Base-by-base conservation (phyloP, 495 filamentous ascomycete species). In the Xylaria acuta region DNA sequence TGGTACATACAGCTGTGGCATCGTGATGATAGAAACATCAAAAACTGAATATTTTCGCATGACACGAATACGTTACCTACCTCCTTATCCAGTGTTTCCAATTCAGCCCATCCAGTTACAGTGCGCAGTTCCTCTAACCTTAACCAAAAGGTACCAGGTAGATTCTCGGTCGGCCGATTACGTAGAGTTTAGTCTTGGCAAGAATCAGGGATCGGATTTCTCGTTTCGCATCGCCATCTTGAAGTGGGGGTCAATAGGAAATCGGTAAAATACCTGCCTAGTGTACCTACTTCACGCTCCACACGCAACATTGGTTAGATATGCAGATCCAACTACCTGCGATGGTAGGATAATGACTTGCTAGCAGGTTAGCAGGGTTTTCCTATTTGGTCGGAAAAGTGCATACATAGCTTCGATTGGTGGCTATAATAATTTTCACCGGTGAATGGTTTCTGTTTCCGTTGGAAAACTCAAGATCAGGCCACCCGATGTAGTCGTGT, bases 161-260 rank as follows among this genome's bases (percentile, higher is more conserved):
- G n/a, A n/a, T n/a, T n/a, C n/a, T n/a, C n/a, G 12, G 1, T 43
- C 27, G 34, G 41, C 14, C 18, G 45, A 36, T 25, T 40, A 36
- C 51, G 16, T 32, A 30, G 43, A 4, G 43, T 9, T n/a, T 36
- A 6, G 43, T 20, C 64, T 66, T 32, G 64, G 43, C 30, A 20
- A 38, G 45, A 3, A 22, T 14, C 30, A 53, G 20, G 32, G 64
- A 66, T 66, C 64, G 45, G n/a, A 66, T 66, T 66, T 51, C n/a
- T 22, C 20, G 18, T 66, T 32, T 53, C 2, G 32, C 64, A 66
- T 66, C 64, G 64, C 40, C 16, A 38, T 53, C 53, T 16, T 11
- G 18, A 25, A 16, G 64, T 38, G 64, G 64, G 64, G 30, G 7
- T 36, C 7, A 27, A 49, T 66, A 45, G 64, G 64, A 66, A 66